These are phyloP conservation scores for Diaporthe caulivora DNA, from an alignment of 2,329 filamentous ascomycete species.

Conservation along the genomic window DNA sequence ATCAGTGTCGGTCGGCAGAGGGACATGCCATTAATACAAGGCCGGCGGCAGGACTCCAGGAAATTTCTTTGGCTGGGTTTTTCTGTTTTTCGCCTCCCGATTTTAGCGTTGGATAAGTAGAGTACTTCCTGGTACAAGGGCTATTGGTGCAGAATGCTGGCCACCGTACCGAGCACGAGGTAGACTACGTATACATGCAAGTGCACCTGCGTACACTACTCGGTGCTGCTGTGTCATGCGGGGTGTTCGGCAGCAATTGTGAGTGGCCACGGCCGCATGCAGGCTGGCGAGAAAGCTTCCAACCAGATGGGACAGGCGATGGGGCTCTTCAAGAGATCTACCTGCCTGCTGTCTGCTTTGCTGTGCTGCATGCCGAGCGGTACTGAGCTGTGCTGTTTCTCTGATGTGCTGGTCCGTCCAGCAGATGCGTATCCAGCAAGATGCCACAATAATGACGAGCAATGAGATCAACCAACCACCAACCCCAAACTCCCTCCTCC, in stretches of 20 bases:
- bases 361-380: too few species aligned
- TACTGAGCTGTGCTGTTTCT: background rate
- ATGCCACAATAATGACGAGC: slow-evolving; percentile 33
- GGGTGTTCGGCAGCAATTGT: slow-evolving; percentile 25
- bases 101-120: background rate
- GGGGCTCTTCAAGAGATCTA: background rate
- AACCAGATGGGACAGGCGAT: slow-evolving; percentile 5
- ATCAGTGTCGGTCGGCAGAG: background rate
- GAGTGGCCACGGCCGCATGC: slow-evolving; percentile 3
- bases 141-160: background rate
- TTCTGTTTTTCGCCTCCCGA: background rate
- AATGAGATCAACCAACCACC: slow-evolving; percentile 13
- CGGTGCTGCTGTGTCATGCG: slow-evolving; percentile 10
- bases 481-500: background rate
- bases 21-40: background rate
- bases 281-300: slow-evolving; percentile 24
- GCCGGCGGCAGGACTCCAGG: background rate
- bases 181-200: too few species aligned
- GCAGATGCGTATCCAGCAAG: background rate
- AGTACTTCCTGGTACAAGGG: background rate
- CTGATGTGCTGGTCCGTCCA: background rate
- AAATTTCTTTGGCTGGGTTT: background rate
- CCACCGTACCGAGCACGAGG: too few species aligned
- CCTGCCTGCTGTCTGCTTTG: background rate
- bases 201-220: background rate